Percentiles rank a stretch among this genome's conserved stretches.
These are phyloP conservation scores for Rehmannia glutinosa DNA, from an alignment of 257 asterid species.

Conservation along the genomic window DNA sequence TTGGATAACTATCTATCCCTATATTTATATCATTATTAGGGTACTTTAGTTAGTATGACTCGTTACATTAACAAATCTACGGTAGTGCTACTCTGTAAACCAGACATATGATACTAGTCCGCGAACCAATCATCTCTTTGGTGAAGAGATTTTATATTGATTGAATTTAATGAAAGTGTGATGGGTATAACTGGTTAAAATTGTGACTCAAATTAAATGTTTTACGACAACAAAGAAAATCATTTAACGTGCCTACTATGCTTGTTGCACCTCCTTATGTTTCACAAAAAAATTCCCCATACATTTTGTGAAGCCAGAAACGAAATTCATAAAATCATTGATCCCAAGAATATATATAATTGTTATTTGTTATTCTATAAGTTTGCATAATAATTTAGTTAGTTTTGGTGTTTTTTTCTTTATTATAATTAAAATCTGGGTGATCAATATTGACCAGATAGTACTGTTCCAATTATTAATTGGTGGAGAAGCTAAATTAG, in stretches of 20 bases:
- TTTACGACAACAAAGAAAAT: not conserved
- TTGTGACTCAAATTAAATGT: not conserved
- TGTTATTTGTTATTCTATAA: slow-evolving; percentile 7
- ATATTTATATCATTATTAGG: too few species aligned
- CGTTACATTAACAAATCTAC: too few species aligned
- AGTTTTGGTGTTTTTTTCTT: not conserved
- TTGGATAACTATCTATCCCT: too few species aligned
- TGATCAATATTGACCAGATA: slow-evolving; percentile 24
- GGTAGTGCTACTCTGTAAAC: too few species aligned
- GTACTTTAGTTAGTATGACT: too few species aligned
- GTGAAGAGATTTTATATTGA: not conserved
- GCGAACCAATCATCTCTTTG: not conserved
- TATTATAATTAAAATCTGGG: not conserved
- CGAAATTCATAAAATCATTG: slow-evolving; percentile 14
- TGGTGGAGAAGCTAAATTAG: slow-evolving; percentile 21
- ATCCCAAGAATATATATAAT: slow-evolving; percentile 10
- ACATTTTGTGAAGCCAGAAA: not conserved
- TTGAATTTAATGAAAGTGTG: not conserved
- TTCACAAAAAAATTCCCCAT: not conserved
- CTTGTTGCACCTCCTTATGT: slow-evolving; percentile 13
- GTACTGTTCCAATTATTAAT: slow-evolving; percentile 41
- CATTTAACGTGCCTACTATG: not conserved
- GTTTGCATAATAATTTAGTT: not conserved
- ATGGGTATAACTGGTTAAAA: not conserved
- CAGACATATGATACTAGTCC: too few species aligned